Evolutionary conservation across 805 yeast species (phyloP).

Genomic region (Tetrapisispora pingtungensis): DNA sequence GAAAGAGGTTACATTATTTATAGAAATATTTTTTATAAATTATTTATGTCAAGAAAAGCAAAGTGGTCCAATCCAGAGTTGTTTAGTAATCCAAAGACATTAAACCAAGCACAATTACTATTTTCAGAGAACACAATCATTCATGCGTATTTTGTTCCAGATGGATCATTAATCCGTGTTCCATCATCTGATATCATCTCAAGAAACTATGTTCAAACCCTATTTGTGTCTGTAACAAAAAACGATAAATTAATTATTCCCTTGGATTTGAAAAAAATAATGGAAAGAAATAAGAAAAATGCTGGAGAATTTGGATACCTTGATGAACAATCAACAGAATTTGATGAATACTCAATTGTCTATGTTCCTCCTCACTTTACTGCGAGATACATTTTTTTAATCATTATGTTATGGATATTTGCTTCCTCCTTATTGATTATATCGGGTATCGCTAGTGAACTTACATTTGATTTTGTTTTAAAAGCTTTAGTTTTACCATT

Average conservation of each 20-base stretch:
- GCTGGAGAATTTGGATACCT: slow-evolving; percentile 36
- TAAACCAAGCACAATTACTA: slow-evolving; percentile 34
- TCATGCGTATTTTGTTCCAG: slow-evolving; percentile 58
- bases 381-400: slow-evolving; percentile 37
- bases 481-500: slow-evolving; percentile 7
- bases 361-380: slow-evolving; percentile 79
- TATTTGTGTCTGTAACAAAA: slow-evolving; percentile 77
- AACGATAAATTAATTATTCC: slow-evolving; percentile 53
- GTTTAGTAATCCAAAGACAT: slow-evolving; percentile 45
- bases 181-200: slow-evolving; percentile 77
- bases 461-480: slow-evolving; percentile 8
- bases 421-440: slow-evolving; percentile 29
- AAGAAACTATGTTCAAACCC: slow-evolving; percentile 46
- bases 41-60: slow-evolving; percentile 31
- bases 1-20: slow-evolving; percentile 65
- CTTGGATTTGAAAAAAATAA: slow-evolving; percentile 19
- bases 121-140: slow-evolving; percentile 35
- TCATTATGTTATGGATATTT: slow-evolving; percentile 37
- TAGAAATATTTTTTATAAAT: slow-evolving; percentile 37
- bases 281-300: slow-evolving; percentile 28
- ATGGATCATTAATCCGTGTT: slow-evolving; percentile 76
- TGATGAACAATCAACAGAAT: slow-evolving; percentile 34
- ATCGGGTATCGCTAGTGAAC: slow-evolving; percentile 14
- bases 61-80: slow-evolving; percentile 39
- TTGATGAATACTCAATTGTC: slow-evolving; percentile 55